Base-by-base conservation (phyloP, 441 rosid genomes). In the Populus hybrid region DNA sequence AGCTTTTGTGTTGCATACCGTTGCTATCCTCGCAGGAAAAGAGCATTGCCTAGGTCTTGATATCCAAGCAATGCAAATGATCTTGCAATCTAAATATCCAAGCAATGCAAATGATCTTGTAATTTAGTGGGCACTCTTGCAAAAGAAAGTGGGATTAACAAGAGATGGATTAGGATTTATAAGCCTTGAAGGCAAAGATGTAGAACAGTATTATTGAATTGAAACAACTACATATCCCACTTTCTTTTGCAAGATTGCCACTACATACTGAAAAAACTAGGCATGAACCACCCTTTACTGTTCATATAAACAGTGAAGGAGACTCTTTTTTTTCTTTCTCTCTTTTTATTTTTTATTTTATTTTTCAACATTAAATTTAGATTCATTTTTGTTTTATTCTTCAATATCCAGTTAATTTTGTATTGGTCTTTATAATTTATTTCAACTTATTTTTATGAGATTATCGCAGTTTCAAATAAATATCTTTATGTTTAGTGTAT, bases 321-420 rank as follows among this genome's bases (percentile, higher is more conserved):
- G 8, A 1, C 0, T 4, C 1, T 5, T 34, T 34, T 5, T 32
- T 5, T 32, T 28, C 4, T 28, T 0, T 28, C 0, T 28, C 3
- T 28, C 2, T 28, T 28, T 28, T 30, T 30, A 0, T 30, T 30
- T 30, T 30, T 34, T 5, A 5, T 34, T 5, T 34, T 5, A 34
- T 32, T 32, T 1, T 32, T 34, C 7, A 34, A 34, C 35, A 5
- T 34, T 34, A 4, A 34, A 5, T 34, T 34, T 34, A 34, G 35
- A 34, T 34, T 34, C 1, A 5, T 1, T 34, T 34, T 34, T 34
- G 7, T 6, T 34, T 34, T 5, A 6, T 34, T 34, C 8, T 34
- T 34, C 1, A 34, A 34, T 34, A 34, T 34, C 6, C 6, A 34
- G 8, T 34, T 34, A 34, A 5, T 6, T 34, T 34, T 34, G 7